Evolutionary conservation across 148 eudicot genomes (phyloP).

Genomic region (Rhododendron griersonianum): DNA sequence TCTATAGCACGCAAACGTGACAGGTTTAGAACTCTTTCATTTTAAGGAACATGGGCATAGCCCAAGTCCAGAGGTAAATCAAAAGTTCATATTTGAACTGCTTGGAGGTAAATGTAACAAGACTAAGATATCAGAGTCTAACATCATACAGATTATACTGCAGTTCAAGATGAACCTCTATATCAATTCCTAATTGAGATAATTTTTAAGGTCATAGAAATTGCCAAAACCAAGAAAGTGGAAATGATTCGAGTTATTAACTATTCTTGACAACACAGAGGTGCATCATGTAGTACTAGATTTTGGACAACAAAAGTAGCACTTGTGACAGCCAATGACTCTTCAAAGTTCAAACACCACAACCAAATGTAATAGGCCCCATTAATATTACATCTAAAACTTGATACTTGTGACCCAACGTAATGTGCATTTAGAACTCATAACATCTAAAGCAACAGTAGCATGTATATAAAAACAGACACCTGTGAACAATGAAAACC

Average conservation of each 20-base stretch:
- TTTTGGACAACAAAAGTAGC: neutral
- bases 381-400: neutral
- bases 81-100: neutral
- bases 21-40: neutral
- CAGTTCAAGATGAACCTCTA: neutral
- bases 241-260: neutral
- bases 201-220: neutral
- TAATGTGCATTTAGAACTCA: neutral
- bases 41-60: neutral
- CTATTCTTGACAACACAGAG: neutral
- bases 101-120: neutral
- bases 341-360: neutral
- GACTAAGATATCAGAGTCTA: too few relatives aligned
- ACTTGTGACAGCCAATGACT: neutral
- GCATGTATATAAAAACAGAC: neutral
- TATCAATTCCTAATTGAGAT: neutral
- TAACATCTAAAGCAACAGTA: neutral
- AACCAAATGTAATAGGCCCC: neutral
- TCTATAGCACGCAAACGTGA: constrained; percentile 38
- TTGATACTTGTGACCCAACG: neutral
- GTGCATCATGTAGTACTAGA: neutral
- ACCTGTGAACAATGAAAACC: neutral
- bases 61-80: neutral
- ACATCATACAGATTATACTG: neutral
- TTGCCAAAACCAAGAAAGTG: neutral